Evolutionary conservation across 2,329 filamentous ascomycete species (phyloP), one percentile per base, ranked within the genome.

Genomic region (Beauveria scarabaeidicola): DNA sequence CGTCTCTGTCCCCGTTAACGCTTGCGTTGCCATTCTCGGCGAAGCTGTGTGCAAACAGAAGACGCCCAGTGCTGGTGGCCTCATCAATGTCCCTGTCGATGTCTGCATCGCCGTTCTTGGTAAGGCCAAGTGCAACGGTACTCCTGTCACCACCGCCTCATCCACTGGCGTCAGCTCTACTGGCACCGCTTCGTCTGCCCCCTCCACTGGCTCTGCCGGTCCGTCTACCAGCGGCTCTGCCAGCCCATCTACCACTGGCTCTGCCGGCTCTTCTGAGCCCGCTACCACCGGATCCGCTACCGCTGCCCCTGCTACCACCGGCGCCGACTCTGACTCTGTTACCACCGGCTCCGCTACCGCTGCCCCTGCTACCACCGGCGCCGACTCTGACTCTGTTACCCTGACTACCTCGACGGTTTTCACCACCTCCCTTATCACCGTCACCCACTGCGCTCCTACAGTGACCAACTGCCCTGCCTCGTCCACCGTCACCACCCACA

Each of bases 381-480:
- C 50, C 19, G 43, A 23, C 41, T 8, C 57, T 15, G 48, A 13
- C 50, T 51, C 58, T 17, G 44, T 19, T 8, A 53, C 41, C 23
- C 10, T 55, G 21, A 55, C 10, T 10, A 55, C 59, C 15, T 48
- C 59, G 21, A 61, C 59, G 5, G 53, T 52, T 23, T 61, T 44
- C 40, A 61, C 47, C 29, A 61, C 52, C 13, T 32, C 29, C 3
- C 6, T 52, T 17, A 52, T 61, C 59, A 61, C 59, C 21, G 32
- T 61, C 41, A 61, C 59, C 47, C 40, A 52, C 32, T 61, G 59
- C 29, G 44, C 53, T 36, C 44, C 52, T 3, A 52, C 53, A 0
- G 59, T 58, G 38, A 57, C 47, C 11, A 56, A 58, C 53, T 61
- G 59, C 59, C 59, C 59, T 47, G 53, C 59, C 36, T 57, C 52